These are phyloP conservation scores for Triticum dicoccoides DNA, from an alignment of 176 grass and related monocot species.

Conservation along the genomic window DNA sequence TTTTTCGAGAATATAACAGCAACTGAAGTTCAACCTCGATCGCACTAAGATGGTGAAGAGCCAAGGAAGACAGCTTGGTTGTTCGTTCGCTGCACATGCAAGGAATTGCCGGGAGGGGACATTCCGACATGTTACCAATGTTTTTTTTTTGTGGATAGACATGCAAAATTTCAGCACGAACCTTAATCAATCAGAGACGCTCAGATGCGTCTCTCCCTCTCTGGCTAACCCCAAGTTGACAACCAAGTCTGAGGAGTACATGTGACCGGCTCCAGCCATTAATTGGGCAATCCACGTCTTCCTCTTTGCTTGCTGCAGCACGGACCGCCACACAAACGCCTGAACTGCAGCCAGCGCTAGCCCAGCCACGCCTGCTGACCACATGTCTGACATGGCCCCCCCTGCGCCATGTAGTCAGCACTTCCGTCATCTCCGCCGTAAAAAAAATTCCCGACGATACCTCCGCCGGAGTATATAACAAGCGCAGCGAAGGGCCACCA, in stretches of 20 bases:
- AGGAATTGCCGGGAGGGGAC: too few species aligned
- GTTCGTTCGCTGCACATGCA: too few species aligned
- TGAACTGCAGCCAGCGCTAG: not conserved
- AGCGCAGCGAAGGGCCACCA: not conserved
- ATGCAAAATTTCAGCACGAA: too few species aligned
- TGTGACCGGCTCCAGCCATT: not conserved
- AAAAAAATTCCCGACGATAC: not conserved
- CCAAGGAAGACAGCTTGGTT: too few species aligned
- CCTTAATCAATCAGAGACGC: too few species aligned
- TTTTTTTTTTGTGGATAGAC: too few species aligned
- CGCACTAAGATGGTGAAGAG: too few species aligned
- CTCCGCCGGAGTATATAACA: not conserved
- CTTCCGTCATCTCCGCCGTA: constrained; percentile 24
- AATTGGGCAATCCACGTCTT: not conserved
- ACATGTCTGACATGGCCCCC: not conserved
- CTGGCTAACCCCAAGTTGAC: too few species aligned
- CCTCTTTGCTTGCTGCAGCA: not conserved
- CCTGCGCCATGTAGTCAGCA: not conserved
- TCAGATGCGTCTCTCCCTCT: too few species aligned
- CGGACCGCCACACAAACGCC: not conserved
- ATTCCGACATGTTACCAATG: too few species aligned
- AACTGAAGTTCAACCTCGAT: too few species aligned
- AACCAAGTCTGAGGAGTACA: not conserved
- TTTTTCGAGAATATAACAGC: too few species aligned
- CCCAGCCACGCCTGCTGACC: not conserved